Evolutionary conservation across 805 yeast genomes (phyloP).

Genomic region (Cyberlindnera americana): DNA sequence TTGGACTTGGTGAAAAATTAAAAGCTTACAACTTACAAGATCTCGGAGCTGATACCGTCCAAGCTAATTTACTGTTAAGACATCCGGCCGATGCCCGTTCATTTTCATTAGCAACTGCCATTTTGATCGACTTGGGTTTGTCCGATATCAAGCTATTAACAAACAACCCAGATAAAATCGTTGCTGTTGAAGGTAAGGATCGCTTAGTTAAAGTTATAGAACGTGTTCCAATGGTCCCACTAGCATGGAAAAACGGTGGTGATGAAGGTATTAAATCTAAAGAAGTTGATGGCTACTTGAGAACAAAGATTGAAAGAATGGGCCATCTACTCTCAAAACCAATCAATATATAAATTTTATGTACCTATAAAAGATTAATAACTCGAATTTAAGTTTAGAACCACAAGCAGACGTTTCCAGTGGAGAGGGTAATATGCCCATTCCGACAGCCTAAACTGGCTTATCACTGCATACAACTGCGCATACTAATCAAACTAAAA

Average conservation of each 20-base stretch:
- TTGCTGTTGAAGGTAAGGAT: constrained; percentile 88
- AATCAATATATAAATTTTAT: constrained; percentile 15
- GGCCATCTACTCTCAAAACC: constrained; percentile 78
- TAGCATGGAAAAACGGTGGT: constrained; percentile 66
- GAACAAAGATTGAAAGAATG: constrained; percentile 95
- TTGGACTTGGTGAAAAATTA: constrained; percentile 95
- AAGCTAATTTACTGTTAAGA: constrained; percentile 85
- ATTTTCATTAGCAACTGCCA: constrained; percentile 91
- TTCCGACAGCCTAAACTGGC: too few species aligned
- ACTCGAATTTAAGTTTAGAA: too few species aligned
- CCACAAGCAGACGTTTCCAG: too few species aligned
- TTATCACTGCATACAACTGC: too few species aligned
- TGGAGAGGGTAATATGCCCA: too few species aligned
- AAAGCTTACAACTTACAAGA: constrained; percentile 97
- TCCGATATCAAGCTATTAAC: constrained; percentile 73
- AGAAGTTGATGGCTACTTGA: constrained; percentile 89
- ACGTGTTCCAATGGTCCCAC: constrained; percentile 95
- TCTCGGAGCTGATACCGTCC: constrained; percentile 97
- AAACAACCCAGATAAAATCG: constrained; percentile 93
- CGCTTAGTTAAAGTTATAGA: constrained; percentile 72
- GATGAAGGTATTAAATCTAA: constrained; percentile 67
- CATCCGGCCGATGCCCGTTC: constrained; percentile 99
- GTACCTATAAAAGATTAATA: too few species aligned
- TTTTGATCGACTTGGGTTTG: constrained; percentile 77
- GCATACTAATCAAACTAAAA: too few species aligned